These are phyloP conservation scores for Dactylonectria macrodidyma DNA, from an alignment of 2,329 filamentous ascomycete genomes.

Conservation along the genomic window DNA sequence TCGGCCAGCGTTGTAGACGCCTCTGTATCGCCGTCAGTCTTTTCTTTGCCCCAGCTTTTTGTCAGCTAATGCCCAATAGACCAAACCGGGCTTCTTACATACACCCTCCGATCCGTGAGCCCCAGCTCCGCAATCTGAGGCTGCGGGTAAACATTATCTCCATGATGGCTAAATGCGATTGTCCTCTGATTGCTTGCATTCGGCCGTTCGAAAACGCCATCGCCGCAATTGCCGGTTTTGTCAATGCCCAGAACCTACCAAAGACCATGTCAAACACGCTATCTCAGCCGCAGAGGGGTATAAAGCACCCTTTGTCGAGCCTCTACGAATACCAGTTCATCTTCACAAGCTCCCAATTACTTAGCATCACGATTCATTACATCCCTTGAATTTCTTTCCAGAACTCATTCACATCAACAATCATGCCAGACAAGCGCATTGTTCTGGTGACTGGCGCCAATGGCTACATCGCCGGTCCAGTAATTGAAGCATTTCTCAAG, in stretches of 20 bases:
- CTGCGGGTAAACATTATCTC: not conserved
- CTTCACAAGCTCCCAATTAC: not conserved
- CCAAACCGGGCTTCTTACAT: not conserved
- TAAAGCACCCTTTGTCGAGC: conserved; percentile 3
- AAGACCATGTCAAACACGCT: not conserved
- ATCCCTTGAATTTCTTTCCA: not conserved
- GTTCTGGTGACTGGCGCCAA: conserved; percentile 57
- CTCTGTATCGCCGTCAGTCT: not conserved
- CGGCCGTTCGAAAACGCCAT: conserved; percentile 19
- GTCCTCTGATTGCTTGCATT: not conserved
- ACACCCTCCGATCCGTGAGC: not conserved
- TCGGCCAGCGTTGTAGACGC: not conserved
- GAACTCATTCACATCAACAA: conserved; percentile 2
- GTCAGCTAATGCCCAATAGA: not conserved
- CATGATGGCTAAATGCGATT: not conserved
- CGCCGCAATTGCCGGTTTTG: conserved; percentile 11
- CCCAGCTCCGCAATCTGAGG: not conserved
- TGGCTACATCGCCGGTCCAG: conserved; percentile 56
- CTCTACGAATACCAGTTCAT: not conserved
- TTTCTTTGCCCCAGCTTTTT: conserved; percentile 5
- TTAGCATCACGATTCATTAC: not conserved
- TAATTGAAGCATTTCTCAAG: conserved; percentile 54
- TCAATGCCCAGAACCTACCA: not conserved
- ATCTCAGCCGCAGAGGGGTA: not conserved
- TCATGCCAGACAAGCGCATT: conserved; percentile 43